These are phyloP conservation scores for Kluyveromyces starmeri DNA, from an alignment of 805 yeast genomes.

Conservation along the genomic window DNA sequence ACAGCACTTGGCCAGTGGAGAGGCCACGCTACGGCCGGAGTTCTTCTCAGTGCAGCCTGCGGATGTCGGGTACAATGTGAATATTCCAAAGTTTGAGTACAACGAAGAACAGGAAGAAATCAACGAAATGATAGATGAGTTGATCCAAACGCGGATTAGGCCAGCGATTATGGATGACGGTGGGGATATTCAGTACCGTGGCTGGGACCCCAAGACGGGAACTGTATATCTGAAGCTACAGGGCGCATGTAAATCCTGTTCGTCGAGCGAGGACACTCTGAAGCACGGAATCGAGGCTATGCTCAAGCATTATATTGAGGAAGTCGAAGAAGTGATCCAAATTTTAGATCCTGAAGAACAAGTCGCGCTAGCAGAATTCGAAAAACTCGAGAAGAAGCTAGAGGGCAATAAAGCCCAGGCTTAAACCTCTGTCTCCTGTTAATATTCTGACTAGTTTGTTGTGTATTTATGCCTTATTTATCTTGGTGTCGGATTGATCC, in stretches of 20 bases:
- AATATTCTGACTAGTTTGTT: too few species aligned
- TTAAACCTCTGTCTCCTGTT: neutral
- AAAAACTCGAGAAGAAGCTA: slow-evolving; percentile 63
- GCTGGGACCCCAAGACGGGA: slow-evolving; percentile 79
- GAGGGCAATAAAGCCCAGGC: slow-evolving; percentile 13
- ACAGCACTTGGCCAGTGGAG: slow-evolving; percentile 24
- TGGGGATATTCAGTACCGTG: slow-evolving; percentile 87
- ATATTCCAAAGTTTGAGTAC: slow-evolving; percentile 24
- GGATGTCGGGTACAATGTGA: slow-evolving; percentile 30
- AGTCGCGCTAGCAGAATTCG: slow-evolving; percentile 74
- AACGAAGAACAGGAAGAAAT: slow-evolving; percentile 69
- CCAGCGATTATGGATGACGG: slow-evolving; percentile 99
- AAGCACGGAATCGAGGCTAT: slow-evolving; percentile 96
- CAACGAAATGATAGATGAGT: slow-evolving; percentile 81
- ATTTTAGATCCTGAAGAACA: slow-evolving; percentile 71
- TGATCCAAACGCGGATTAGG: slow-evolving; percentile 87
- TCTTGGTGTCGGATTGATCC: neutral
- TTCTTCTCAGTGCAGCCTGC: slow-evolving; percentile 29
- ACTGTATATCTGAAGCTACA: slow-evolving; percentile 79
- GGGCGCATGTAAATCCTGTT: slow-evolving; percentile 95
- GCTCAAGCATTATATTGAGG: slow-evolving; percentile 95
- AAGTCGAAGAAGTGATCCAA: slow-evolving; percentile 81
- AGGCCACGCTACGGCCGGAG: slow-evolving; percentile 18
- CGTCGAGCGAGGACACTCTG: slow-evolving; percentile 82
- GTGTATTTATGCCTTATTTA: too few species aligned